phyloP scores from a whole-genome alignment of 345 rosid genomes.

The Eucalyptus cloeziana region DNA sequence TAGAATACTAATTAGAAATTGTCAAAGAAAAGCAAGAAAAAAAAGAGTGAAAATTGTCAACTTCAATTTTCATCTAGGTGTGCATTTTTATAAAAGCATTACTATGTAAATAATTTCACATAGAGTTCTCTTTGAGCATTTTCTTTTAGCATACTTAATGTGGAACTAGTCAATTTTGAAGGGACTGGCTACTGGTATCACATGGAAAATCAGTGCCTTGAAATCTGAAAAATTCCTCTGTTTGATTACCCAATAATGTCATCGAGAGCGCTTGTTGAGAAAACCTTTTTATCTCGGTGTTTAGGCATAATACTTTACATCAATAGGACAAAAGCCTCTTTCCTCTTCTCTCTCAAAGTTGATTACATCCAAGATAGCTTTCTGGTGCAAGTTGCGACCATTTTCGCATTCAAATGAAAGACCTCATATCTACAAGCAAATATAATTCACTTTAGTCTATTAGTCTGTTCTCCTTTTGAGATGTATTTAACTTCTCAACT shows the following conservation, averaged over 20 bases:
- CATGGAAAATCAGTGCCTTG: background rate
- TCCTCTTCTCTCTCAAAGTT: background rate
- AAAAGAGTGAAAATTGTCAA: background rate
- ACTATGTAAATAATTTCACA: background rate
- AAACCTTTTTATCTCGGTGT: background rate
- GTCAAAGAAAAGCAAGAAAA: background rate
- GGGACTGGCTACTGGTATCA: background rate
- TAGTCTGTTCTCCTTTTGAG: background rate
- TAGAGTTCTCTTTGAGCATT: background rate
- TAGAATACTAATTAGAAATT: background rate
- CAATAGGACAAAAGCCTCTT: background rate
- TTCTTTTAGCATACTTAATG: background rate
- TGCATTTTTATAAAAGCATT: background rate
- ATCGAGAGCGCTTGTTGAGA: background rate
- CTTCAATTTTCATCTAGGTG: background rate
- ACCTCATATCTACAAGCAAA: background rate
- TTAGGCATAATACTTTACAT: background rate
- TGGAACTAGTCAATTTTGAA: background rate
- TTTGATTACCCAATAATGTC: background rate
- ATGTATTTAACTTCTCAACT: background rate
- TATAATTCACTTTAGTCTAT: too few species aligned
- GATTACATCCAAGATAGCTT: background rate
- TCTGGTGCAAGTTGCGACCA: background rate
- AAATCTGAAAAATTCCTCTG: background rate
- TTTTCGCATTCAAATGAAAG: background rate